These are phyloP conservation scores for Elongisporangium undulatum DNA, from an alignment of 352 stramenopile species.

Conservation along the genomic window DNA sequence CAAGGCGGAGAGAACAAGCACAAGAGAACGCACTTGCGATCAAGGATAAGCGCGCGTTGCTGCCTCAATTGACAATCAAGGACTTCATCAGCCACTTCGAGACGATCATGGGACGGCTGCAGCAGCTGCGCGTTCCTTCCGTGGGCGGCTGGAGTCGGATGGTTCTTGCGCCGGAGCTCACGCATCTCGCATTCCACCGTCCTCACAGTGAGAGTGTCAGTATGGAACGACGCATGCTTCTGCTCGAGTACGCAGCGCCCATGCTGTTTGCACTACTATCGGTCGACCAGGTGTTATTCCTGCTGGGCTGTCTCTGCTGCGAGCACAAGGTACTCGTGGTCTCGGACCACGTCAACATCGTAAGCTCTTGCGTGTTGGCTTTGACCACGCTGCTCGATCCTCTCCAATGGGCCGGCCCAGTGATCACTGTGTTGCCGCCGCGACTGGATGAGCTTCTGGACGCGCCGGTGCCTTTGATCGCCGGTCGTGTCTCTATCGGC, in stretches of 20 bases:
- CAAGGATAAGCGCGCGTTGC: constrained; percentile 10
- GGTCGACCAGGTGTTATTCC: constrained; percentile 73
- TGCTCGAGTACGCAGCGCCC: constrained; percentile 70
- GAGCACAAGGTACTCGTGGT: constrained; percentile 77
- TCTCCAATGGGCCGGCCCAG: constrained; percentile 69
- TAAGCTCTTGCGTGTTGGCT: constrained; percentile 71
- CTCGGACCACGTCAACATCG: constrained; percentile 67
- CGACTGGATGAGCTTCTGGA: constrained; percentile 69
- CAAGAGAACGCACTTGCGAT: constrained; percentile 20
- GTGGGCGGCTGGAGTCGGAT: constrained; percentile 79
- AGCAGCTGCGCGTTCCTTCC: constrained; percentile 53
- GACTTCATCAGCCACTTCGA: constrained; percentile 71
- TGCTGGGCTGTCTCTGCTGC: constrained; percentile 70
- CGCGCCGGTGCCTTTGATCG: constrained; percentile 71
- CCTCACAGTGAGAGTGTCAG: constrained; percentile 55
- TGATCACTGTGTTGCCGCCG: constrained; percentile 69
- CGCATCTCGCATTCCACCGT: constrained; percentile 69
- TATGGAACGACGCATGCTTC: constrained; percentile 49
- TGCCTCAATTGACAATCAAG: constrained; percentile 4
- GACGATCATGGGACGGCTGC: constrained; percentile 47
- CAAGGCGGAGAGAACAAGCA: constrained; percentile 33
- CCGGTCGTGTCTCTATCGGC: constrained; percentile 62
- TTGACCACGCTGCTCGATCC: constrained; percentile 65
- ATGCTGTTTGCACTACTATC: constrained; percentile 69
- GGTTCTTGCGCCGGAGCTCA: constrained; percentile 46